A percentile compares a stretch with the other conserved stretches of the same genome.
Conservation (phyloP, 768 basidiomycete genomes). For the Boletellus ananiceps region DNA sequence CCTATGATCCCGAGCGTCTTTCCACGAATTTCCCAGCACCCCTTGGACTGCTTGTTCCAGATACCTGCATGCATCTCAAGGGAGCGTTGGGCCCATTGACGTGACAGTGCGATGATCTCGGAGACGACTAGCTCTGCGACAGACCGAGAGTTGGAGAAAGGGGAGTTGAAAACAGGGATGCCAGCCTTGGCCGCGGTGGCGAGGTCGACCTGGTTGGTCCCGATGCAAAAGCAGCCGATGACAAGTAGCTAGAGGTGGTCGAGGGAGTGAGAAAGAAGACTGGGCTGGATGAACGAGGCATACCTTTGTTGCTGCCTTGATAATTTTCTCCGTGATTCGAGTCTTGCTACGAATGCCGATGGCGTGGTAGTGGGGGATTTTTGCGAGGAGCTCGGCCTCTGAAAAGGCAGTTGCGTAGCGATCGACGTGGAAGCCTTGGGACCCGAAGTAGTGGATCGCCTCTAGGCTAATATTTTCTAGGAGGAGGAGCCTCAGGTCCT, state of each 20-base stretch:
- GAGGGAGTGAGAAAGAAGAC: neutral
- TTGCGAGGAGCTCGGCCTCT: constrained; percentile 90
- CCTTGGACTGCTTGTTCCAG: constrained; percentile 99
- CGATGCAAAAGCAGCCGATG: constrained; percentile 99
- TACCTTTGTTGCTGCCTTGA: constrained; percentile 85
- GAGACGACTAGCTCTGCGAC: constrained; percentile 97
- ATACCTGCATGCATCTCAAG: constrained; percentile 83
- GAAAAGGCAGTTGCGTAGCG: constrained; percentile 78
- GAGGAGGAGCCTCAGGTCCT: constrained; percentile 74
- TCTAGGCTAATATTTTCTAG: constrained; percentile 95
- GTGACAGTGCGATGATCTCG: constrained; percentile 90
- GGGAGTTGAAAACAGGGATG: constrained; percentile 98
- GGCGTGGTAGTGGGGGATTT: constrained; percentile 82
- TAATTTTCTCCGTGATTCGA: constrained; percentile 85
- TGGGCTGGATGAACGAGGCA: constrained; percentile 14
- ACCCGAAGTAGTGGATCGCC: constrained; percentile 74
- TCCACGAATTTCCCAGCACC: constrained; percentile 96
- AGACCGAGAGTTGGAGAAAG: constrained; percentile 97
- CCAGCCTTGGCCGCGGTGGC: constrained; percentile 76
- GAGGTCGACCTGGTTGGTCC: constrained; percentile 97
- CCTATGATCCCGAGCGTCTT: constrained; percentile 98
- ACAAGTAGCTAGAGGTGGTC: constrained; percentile 66
- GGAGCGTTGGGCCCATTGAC: constrained; percentile 87
- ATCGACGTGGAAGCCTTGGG: constrained; percentile 89
- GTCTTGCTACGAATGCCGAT: constrained; percentile 98